Evolutionary conservation across 139 green algal species (phyloP).

Genomic region (Picochlorum costavermella): DNA sequence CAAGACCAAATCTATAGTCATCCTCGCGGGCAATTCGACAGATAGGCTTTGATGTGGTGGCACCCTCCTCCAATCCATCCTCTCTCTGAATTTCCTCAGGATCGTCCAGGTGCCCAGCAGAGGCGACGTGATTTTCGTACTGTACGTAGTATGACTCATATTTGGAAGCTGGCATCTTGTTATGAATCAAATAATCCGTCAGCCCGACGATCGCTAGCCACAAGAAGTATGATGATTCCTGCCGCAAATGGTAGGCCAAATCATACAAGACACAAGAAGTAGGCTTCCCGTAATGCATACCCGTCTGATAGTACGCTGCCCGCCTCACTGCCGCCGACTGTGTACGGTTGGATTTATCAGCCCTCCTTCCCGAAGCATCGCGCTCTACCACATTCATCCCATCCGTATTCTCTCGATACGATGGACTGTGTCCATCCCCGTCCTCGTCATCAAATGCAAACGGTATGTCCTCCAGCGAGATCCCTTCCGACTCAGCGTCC

Average conservation of each 20-base stretch:
- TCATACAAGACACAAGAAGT: slow-evolving; percentile 56
- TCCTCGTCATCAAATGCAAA: slow-evolving; percentile 24
- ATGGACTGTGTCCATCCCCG: slow-evolving; percentile 35
- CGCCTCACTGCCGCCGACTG: neutral
- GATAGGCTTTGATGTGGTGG: neutral
- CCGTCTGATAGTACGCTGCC: slow-evolving; percentile 24
- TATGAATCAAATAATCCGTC: slow-evolving; percentile 83
- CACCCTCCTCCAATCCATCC: slow-evolving; percentile 3
- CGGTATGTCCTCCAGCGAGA: slow-evolving; percentile 18
- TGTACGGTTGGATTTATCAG: neutral
- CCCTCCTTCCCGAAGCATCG: slow-evolving; percentile 2
- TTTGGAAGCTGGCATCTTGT: slow-evolving; percentile 40
- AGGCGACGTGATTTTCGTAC: slow-evolving; percentile 22
- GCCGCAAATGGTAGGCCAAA: slow-evolving; percentile 44
- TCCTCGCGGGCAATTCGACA: slow-evolving; percentile 27
- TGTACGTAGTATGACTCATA: slow-evolving; percentile 31
- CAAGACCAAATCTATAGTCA: slow-evolving; percentile 48
- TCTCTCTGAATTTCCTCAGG: neutral
- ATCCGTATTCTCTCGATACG: slow-evolving; percentile 20
- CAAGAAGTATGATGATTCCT: slow-evolving; percentile 56
- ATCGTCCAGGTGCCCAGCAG: slow-evolving; percentile 24
- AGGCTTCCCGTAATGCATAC: slow-evolving; percentile 57
- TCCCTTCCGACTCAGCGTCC: slow-evolving; percentile 14
- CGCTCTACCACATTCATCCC: slow-evolving; percentile 17
- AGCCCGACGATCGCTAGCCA: slow-evolving; percentile 75